These are phyloP conservation scores for Kazachstania sp. DNA, from an alignment of 1,139 yeast genomes.

Conservation along the genomic window DNA sequence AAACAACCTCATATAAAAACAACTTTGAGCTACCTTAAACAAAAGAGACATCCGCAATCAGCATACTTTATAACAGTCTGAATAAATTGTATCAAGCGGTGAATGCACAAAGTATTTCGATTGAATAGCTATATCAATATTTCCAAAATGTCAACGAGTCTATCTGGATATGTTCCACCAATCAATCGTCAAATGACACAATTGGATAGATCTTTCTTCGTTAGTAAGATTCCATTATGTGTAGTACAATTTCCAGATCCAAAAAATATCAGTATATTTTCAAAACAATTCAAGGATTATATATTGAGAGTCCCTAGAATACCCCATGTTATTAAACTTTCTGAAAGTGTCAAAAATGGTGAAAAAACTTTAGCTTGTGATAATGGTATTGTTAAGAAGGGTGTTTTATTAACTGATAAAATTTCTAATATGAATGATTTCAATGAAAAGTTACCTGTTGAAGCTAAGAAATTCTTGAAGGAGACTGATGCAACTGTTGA, in stretches of 20 bases:
- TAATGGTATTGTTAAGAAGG: constrained; percentile 39
- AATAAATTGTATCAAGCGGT: not conserved
- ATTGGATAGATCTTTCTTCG: constrained; percentile 59
- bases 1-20: no score
- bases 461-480: constrained; percentile 39
- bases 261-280: constrained; percentile 44
- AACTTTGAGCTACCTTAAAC: no score
- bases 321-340: constrained; percentile 51
- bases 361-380: constrained; percentile 17
- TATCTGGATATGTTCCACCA: constrained; percentile 45
- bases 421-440: constrained; percentile 37
- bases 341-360: not conserved
- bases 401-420: constrained; percentile 53
- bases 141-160: constrained; percentile 6
- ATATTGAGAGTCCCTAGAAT: constrained; percentile 55
- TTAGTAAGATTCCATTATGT: constrained; percentile 46
- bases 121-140: not conserved
- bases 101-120: constrained; percentile 1
- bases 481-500: constrained; percentile 41
- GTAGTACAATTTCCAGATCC: constrained; percentile 68
- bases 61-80: no score
- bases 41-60: no score
- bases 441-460: constrained; percentile 34
- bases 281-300: constrained; percentile 42
- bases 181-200: constrained; percentile 53